Evolutionary conservation across 345 rosid species (phyloP), one percentile per base, ranked within the genome.

Genomic region (Eucalyptus marginata): DNA sequence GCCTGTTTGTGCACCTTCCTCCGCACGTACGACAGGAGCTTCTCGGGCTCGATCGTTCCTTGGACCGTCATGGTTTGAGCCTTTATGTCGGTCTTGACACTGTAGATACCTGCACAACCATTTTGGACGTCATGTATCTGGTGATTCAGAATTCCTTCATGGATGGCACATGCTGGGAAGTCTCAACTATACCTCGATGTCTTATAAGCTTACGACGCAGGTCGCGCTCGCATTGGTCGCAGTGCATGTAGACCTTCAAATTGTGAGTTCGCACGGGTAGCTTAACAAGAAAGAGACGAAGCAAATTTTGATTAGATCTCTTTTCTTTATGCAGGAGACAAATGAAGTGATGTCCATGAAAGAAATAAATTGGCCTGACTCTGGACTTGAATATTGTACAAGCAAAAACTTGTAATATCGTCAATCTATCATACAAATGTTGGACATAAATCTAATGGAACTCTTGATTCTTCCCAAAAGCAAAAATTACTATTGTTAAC

Each of bases 161-260:
- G 7, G 13, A 33, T 31, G 50, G 20, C 50, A 64, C 59, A 17
- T 68, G 50, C 16, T 7, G 33, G 24, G 12, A 40, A 54, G 40
- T 10, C 43, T 68, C 10, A 13, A 29, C 13, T 27, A 22, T 93
- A 96, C 98, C 97, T 96, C 88, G 94, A 92, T 95, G 95, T 89
- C 88, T 93, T 84, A 95, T 64, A 87, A 96, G 93, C 90, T 93
- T 95, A 59, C 86, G 86, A 50, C 92, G 92, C 90, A 96, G 93
- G 79, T 96, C 99, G 79, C 86, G 88, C 85, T 94, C 97, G 66
- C 99, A 97, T 92, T 95, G 92, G 46, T 91, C 92, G 68, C 99
- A 97, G 89, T 97, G 98, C 92, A 97, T 91, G 90, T 95, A 93
- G 89, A 95, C 95, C 90, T 95, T 96, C 85, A 95, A 46, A 31